Conservation (phyloP, 805 yeast species). For the Jamesozyma piceae region DNA sequence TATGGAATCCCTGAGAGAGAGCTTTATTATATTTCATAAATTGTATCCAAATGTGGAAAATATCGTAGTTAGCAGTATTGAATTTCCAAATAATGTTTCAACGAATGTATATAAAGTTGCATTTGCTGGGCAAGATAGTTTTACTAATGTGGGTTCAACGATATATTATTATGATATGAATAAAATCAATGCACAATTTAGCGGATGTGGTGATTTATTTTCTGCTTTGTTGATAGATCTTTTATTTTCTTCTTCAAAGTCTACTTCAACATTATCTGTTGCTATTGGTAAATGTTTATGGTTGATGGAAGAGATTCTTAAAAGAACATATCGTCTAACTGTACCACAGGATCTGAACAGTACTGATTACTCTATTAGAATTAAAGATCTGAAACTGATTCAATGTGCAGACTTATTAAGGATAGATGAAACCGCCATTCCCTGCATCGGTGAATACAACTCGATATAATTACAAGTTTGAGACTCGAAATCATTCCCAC, state of each 20-base stretch:
- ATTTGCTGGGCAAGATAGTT: neutral
- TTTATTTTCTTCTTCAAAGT: constrained; percentile 29
- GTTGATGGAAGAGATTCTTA: constrained; percentile 36
- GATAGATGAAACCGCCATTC: neutral
- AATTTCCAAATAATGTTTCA: constrained; percentile 7
- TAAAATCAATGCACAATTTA: constrained; percentile 49
- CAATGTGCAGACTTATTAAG: constrained; percentile 32
- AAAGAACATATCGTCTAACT: constrained; percentile 31
- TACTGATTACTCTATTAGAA: constrained; percentile 1
- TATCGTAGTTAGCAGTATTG: constrained; percentile 52
- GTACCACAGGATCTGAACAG: constrained; percentile 5
- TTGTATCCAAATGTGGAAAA: constrained; percentile 39
- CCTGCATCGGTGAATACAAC: neutral
- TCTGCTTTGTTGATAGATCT: constrained; percentile 50
- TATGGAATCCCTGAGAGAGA: constrained; percentile 30
- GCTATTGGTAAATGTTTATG: constrained; percentile 36
- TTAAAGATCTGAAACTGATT: constrained; percentile 38
- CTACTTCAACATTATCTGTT: neutral
- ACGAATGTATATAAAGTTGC: constrained; percentile 4
- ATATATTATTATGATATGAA: constrained; percentile 1
- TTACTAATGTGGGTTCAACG: neutral
- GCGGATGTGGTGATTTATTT: constrained; percentile 71
- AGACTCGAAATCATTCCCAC: too few species aligned
- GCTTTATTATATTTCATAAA: constrained; percentile 36
- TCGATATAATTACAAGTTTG: neutral